These are phyloP conservation scores for Phytophthora nicotianae DNA, from an alignment of 352 stramenopile species.

Conservation along the genomic window DNA sequence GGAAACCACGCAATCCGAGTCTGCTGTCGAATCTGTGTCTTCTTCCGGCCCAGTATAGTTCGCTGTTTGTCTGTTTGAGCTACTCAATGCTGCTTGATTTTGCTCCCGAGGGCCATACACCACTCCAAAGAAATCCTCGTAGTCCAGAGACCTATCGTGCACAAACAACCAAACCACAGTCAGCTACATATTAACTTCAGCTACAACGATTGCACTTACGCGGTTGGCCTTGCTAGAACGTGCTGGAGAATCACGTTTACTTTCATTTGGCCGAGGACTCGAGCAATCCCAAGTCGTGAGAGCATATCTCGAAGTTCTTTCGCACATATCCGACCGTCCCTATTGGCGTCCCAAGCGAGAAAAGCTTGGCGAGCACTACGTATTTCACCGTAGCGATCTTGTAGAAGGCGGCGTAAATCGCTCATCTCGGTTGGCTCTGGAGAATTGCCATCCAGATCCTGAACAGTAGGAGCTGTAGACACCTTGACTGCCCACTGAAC, in stretches of 20 bases:
- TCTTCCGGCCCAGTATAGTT: constrained; percentile 6
- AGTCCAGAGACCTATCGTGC: constrained; percentile 39
- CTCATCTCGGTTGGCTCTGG: constrained; percentile 24
- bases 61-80: constrained; percentile 1
- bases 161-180: constrained; percentile 2
- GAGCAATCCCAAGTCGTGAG: constrained; percentile 38
- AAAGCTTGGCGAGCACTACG: constrained; percentile 58
- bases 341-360: constrained; percentile 63
- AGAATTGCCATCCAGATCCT: too few relatives aligned
- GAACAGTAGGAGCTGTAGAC: neutral
- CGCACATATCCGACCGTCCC: constrained; percentile 47
- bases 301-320: constrained; percentile 57
- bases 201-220: constrained; percentile 28
- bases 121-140: constrained; percentile 55
- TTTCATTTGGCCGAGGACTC: constrained; percentile 41
- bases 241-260: constrained; percentile 48
- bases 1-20: constrained; percentile 43
- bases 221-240: constrained; percentile 32
- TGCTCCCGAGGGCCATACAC: constrained; percentile 26
- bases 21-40: constrained; percentile 27
- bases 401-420: constrained; percentile 49
- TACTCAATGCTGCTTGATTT: constrained; percentile 1
- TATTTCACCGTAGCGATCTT: constrained; percentile 66
- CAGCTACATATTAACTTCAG: neutral
- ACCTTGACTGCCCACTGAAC: constrained; percentile 54